phyloP scores from a whole-genome alignment of 2,329 filamentous ascomycete genomes.

The Colletotrichum limetticola region DNA sequence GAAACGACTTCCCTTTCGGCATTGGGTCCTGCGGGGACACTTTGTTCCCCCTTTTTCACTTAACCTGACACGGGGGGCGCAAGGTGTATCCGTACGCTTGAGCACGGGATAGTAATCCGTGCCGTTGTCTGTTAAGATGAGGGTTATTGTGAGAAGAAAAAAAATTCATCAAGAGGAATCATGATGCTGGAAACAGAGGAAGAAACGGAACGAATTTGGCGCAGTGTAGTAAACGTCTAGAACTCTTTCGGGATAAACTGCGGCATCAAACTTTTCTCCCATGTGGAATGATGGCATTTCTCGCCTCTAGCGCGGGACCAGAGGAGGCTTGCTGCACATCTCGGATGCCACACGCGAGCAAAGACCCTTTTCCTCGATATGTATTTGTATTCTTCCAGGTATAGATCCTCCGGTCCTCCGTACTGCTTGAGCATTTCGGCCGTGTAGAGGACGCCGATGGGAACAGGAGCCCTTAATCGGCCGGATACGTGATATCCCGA shows the following conservation, averaged over 20 bases:
- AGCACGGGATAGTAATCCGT: neutral
- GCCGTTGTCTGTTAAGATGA: neutral
- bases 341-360: neutral
- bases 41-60: neutral
- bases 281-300: slow-evolving; percentile 1
- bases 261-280: neutral
- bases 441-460: neutral
- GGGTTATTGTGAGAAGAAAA: neutral
- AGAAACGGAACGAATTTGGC: neutral
- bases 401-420: neutral
- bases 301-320: neutral
- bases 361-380: neutral
- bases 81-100: neutral
- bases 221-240: neutral
- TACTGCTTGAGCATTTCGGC: neutral
- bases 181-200: neutral
- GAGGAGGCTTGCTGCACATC: neutral
- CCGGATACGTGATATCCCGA: neutral
- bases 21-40: neutral
- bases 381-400: neutral
- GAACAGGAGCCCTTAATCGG: neutral
- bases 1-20: neutral
- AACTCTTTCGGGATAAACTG: neutral
- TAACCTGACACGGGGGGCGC: slow-evolving; percentile 11
- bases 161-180: neutral